Evolutionary conservation across 768 basidiomycete species (phyloP).

Genomic region (Leucosporidium creatinivorum): DNA sequence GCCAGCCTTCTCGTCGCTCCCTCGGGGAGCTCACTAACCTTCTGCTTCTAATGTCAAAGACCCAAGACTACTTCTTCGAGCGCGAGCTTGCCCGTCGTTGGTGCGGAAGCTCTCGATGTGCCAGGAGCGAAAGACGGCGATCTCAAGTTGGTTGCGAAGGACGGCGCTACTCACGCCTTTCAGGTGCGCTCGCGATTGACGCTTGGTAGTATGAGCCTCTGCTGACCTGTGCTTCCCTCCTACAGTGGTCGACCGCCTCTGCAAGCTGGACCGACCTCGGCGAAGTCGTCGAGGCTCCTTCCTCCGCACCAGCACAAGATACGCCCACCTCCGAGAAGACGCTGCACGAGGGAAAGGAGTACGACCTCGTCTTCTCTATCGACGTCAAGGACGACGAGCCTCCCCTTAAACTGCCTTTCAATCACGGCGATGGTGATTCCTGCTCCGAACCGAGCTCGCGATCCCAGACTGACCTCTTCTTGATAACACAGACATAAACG

Average conservation of each 20-base stretch:
- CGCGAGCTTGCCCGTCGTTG: background rate
- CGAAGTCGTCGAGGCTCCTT: constrained; percentile 77
- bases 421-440: constrained; percentile 46
- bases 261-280: constrained; percentile 84
- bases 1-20: no score
- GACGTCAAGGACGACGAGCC: constrained; percentile 90
- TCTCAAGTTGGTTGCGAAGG: constrained; percentile 76
- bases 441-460: no score
- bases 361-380: constrained; percentile 95
- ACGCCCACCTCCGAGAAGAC: constrained; percentile 60
- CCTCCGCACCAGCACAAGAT: background rate
- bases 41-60: background rate
- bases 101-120: background rate
- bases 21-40: background rate
- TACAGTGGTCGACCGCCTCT: constrained; percentile 62
- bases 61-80: background rate
- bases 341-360: constrained; percentile 79
- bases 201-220: background rate
- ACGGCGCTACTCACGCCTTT: constrained; percentile 71
- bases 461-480: background rate
- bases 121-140: constrained; percentile 84
- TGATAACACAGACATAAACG: constrained; percentile 57
- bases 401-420: constrained; percentile 85
- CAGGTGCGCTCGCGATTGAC: constrained; percentile 52
- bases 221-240: constrained; percentile 10